phyloP scores from a whole-genome alignment of 108 stramenopile species.

The Skeletonema marinoi region DNA sequence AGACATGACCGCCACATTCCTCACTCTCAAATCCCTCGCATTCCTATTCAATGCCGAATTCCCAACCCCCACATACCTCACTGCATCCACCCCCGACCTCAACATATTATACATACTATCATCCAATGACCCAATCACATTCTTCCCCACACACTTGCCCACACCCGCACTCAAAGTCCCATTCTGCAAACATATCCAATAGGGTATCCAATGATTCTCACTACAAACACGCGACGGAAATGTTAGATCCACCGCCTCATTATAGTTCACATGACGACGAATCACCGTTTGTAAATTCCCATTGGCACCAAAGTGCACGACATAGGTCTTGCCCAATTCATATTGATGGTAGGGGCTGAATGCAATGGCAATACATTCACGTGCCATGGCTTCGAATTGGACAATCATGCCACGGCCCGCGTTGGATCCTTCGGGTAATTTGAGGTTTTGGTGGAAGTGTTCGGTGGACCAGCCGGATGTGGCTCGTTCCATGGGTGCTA shows the following conservation, averaged over 20 bases:
- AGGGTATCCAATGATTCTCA: slow-evolving; percentile 50
- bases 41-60: slow-evolving; percentile 58
- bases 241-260: slow-evolving; percentile 48
- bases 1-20: slow-evolving; percentile 53
- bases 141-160: slow-evolving; percentile 51
- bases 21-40: slow-evolving; percentile 49
- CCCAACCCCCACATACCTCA: slow-evolving; percentile 61
- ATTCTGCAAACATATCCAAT: slow-evolving; percentile 56
- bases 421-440: slow-evolving; percentile 33
- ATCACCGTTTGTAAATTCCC: slow-evolving; percentile 59
- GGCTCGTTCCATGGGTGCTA: slow-evolving; percentile 41
- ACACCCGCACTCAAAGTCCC: slow-evolving; percentile 58
- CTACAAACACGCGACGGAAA: slow-evolving; percentile 51
- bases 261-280: slow-evolving; percentile 47
- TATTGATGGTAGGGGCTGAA: slow-evolving; percentile 55
- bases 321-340: slow-evolving; percentile 61
- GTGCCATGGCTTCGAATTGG: slow-evolving; percentile 49
- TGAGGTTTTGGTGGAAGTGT: slow-evolving; percentile 50
- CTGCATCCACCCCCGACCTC: slow-evolving; percentile 55
- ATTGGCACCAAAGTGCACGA: slow-evolving; percentile 62
- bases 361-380: slow-evolving; percentile 66
- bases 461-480: slow-evolving; percentile 49
- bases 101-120: slow-evolving; percentile 66
- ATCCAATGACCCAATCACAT: slow-evolving; percentile 60
- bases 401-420: slow-evolving; percentile 37